These are phyloP conservation scores for Penicillium sp. DNA, from an alignment of 2,329 filamentous ascomycete species.

Conservation along the genomic window DNA sequence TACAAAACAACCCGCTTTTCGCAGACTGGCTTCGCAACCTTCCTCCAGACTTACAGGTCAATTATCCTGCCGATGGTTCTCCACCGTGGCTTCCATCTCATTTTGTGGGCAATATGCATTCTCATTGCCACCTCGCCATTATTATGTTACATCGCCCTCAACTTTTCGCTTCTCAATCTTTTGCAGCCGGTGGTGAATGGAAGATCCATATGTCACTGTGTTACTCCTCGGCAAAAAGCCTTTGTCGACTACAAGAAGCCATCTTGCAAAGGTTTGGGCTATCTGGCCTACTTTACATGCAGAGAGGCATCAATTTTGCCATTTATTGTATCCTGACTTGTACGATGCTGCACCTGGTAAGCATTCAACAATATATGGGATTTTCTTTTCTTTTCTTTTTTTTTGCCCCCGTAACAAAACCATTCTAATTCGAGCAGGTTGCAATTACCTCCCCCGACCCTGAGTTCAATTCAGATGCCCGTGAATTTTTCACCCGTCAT, in stretches of 20 bases:
- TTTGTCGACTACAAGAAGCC: conserved; percentile 84
- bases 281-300: conserved; percentile 82
- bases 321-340: conserved; percentile 91
- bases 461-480: conserved; percentile 77
- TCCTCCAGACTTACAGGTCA: conserved; percentile 73
- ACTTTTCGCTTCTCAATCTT: conserved; percentile 72
- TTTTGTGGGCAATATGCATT: conserved; percentile 84
- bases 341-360: conserved; percentile 87
- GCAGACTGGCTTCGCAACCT: conserved; percentile 73
- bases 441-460: conserved; percentile 91
- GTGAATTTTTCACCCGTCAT: conserved; percentile 85
- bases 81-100: conserved; percentile 82
- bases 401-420: neutral
- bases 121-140: conserved; percentile 79
- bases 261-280: conserved; percentile 74
- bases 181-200: conserved; percentile 70
- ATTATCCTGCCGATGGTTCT: conserved; percentile 73
- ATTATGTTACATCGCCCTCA: conserved; percentile 89
- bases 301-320: conserved; percentile 88
- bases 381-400: too few species aligned
- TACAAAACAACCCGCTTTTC: conserved; percentile 74
- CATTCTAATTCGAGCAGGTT: conserved; percentile 56
- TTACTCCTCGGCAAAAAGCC: conserved; percentile 76
- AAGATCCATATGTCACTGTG: conserved; percentile 84
- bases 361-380: conserved; percentile 38